Evolutionary conservation across 768 basidiomycete genomes (phyloP), one percentile per base, ranked within the genome.

Genomic region (Mycena chlorophos): DNA sequence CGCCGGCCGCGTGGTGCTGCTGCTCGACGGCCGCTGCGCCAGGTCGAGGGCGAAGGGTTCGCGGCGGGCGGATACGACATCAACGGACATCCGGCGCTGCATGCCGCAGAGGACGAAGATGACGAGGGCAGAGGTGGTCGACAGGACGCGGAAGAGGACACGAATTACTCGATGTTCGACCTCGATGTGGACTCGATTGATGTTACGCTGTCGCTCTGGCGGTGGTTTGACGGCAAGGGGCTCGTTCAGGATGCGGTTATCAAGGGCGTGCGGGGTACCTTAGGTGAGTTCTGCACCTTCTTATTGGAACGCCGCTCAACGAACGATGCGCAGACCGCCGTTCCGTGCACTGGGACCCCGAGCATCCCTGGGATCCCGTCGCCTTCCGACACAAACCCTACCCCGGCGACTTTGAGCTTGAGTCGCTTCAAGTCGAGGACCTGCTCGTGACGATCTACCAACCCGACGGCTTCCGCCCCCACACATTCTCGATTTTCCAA

Each of bases 171-270:
- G 5, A 88, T 91, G 82, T 98, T 96, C 63, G 95, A 98, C 69
- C 70, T 99, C 57, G 92, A 84, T 58, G 84, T 99, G 16, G 96
- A 97, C 66, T 92, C 94, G 23, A 89, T 99, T 47, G 97, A 98
- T 60, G 95, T 99, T 16, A 94, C 92, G 0, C 76, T 99, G 14
- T 96, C 93, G 28, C 75, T 99, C 5, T 83, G 87, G 72, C 79
- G 88, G 52, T 99, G 97, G 97, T 75, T 98, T 52, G 94, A 97
- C 68, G 96, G 97, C 2, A 97, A 94, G 68, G 97, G 97, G 0
- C 73, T 99, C 19, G 77, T 99, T 5, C 86, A 91, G 63, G 89
- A 94, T 66, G 96, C 94, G 2, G 90, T 89, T 25, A 80, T 99
- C 56, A 91, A 89, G 66, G 97, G 97, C 48, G 96, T 98, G 3